Conservation (phyloP, 345 rosid species). For the Microcos paniculata region DNA sequence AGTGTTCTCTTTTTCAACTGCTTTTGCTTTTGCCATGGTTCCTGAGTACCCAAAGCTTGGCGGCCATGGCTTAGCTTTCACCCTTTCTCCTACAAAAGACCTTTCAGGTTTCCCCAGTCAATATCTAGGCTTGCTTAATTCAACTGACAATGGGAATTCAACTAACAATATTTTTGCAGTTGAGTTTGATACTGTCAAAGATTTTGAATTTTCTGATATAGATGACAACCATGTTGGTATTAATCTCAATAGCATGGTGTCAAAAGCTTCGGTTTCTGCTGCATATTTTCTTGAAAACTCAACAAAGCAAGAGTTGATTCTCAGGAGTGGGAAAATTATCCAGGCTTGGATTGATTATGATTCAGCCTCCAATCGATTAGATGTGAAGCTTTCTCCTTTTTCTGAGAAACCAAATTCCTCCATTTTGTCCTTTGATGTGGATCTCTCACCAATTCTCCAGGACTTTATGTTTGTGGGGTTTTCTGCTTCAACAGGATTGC, state of each 20-base stretch:
- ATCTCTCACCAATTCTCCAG: conserved; percentile 52
- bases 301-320: conserved; percentile 34
- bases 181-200: conserved; percentile 78
- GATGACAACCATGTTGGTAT: conserved; percentile 86
- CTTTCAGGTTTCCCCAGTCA: conserved; percentile 60
- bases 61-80: conserved; percentile 83
- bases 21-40: conserved; percentile 73
- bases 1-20: conserved; percentile 69
- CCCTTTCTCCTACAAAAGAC: conserved; percentile 53
- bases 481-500: conserved; percentile 82
- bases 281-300: conserved; percentile 45
- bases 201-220: conserved; percentile 64
- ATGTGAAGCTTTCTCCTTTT: conserved; percentile 64
- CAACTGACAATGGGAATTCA: conserved; percentile 42
- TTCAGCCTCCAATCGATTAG: conserved; percentile 49
- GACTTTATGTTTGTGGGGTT: conserved; percentile 85
- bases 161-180: conserved; percentile 72
- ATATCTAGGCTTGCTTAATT: conserved; percentile 59
- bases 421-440: conserved; percentile 58
- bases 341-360: conserved; percentile 94
- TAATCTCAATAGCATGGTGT: conserved; percentile 59
- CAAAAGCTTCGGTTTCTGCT: conserved; percentile 59
- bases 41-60: conserved; percentile 68
- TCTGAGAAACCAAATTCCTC: conserved; percentile 58
- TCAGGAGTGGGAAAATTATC: conserved; percentile 50